Percentiles rank a stretch among this genome's conserved stretches.
phyloP scores from a whole-genome alignment of 371 early-diverging fungal species.

The Rhizomucor miehei region DNA sequence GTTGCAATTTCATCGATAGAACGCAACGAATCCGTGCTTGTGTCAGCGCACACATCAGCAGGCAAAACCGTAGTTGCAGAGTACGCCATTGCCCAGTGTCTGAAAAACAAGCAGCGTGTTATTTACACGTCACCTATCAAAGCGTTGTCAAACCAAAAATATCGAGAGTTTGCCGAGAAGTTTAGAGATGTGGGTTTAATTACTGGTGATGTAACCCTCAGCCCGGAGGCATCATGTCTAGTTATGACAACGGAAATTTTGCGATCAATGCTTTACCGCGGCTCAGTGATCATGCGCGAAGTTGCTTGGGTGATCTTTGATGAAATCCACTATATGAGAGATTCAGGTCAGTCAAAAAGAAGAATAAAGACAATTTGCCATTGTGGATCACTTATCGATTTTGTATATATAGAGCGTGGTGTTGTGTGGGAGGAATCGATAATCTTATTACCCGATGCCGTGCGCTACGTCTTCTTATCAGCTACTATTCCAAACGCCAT shows the following conservation, averaged over 20 bases:
- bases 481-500: constrained; percentile 99
- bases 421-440: constrained; percentile 99
- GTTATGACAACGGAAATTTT: constrained; percentile 99
- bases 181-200: constrained; percentile 99
- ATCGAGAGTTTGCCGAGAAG: constrained; percentile 95
- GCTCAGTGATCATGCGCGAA: constrained; percentile 98
- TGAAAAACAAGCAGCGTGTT: constrained; percentile 95
- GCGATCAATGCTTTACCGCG: constrained; percentile 98
- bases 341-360: constrained; percentile 48
- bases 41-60: constrained; percentile 99
- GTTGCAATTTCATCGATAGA: constrained; percentile 92
- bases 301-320: constrained; percentile 99
- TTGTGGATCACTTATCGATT: not conserved
- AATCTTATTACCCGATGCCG: constrained; percentile 93
- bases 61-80: constrained; percentile 99
- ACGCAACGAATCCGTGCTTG: constrained; percentile 95
- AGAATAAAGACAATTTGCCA: not conserved
- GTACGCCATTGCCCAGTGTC: constrained; percentile 97
- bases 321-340: constrained; percentile 99
- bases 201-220: constrained; percentile 99
- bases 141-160: constrained; percentile 99
- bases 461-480: constrained; percentile 96
- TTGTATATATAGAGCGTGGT: constrained; percentile 75
- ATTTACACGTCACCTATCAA: constrained; percentile 99
- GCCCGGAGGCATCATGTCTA: constrained; percentile 94